phyloP scores from a whole-genome alignment of 805 yeast genomes.

The Candida taoyuanica region DNA sequence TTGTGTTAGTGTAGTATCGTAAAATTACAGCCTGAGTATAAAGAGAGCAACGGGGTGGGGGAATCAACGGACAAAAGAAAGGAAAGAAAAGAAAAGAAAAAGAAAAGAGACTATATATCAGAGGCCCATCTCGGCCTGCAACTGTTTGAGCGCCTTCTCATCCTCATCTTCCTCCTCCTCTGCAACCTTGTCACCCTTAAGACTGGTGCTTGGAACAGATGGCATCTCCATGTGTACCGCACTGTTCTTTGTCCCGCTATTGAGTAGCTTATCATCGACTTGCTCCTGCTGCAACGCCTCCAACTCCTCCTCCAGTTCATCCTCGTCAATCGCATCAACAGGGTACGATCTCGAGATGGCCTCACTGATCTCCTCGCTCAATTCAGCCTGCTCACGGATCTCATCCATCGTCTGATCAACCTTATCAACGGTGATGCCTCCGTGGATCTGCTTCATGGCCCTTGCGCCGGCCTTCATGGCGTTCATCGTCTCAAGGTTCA shows the following conservation, averaged over 20 bases:
- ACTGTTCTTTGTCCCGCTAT: constrained; percentile 31
- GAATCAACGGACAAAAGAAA: too few species aligned
- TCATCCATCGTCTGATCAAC: constrained; percentile 98
- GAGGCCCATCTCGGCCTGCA: constrained; percentile 86
- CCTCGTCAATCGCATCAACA: constrained; percentile 72
- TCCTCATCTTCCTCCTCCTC: constrained; percentile 70
- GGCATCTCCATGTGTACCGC: constrained; percentile 36
- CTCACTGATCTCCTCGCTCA: constrained; percentile 91
- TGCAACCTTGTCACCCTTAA: constrained; percentile 24
- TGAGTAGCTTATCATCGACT: constrained; percentile 51
- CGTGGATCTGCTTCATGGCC: constrained; percentile 95
- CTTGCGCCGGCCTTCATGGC: constrained; percentile 97
- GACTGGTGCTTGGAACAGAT: constrained; percentile 38
- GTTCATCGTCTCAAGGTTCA: constrained; percentile 96
- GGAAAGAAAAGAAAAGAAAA: too few species aligned
- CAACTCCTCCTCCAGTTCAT: constrained; percentile 91
- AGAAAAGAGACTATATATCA: constrained; percentile 28
- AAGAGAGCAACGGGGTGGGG: too few species aligned
- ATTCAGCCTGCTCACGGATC: constrained; percentile 92
- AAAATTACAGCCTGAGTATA: not conserved
- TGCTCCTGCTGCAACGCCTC: constrained; percentile 84
- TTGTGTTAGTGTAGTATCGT: too few species aligned
- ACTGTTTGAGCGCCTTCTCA: constrained; percentile 72
- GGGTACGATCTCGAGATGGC: constrained; percentile 95
- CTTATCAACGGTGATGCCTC: constrained; percentile 91